Conservation (phyloP, 257 asterid genomes). For the Solanum bukasovii region DNA sequence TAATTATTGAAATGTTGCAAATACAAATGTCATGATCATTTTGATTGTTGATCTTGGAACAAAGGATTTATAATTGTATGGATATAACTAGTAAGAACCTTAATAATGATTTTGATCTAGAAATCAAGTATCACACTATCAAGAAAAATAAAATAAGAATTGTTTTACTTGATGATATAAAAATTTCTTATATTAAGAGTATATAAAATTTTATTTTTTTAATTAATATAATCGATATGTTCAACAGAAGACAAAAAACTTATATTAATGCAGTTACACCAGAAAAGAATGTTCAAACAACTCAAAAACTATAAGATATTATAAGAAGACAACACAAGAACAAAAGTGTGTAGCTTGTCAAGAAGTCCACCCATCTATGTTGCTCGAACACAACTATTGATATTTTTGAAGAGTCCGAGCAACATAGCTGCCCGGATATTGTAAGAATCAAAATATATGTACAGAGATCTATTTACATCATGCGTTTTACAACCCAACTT, state of each 20-base stretch:
- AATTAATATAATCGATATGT: background rate
- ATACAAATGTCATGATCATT: background rate
- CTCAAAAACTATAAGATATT: background rate
- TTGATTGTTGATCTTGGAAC: background rate
- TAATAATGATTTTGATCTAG: background rate
- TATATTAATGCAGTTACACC: background rate
- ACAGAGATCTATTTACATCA: constrained; percentile 3
- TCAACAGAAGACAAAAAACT: background rate
- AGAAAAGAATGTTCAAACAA: background rate
- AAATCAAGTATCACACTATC: background rate
- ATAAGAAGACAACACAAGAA: background rate
- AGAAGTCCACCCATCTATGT: background rate
- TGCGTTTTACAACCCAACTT: background rate
- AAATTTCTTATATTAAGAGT: background rate
- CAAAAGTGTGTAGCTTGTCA: background rate
- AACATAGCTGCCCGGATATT: background rate
- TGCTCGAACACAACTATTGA: background rate
- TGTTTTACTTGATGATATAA: background rate
- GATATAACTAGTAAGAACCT: background rate
- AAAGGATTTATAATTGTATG: background rate
- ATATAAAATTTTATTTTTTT: too few species aligned
- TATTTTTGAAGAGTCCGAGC: background rate
- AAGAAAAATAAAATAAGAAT: background rate
- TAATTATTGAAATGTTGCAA: background rate
- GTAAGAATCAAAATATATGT: background rate